A percentile compares a stretch with the other conserved stretches of the same genome.
phyloP scores from a whole-genome alignment of 306 rosid species.

The Glycyrrhiza uralensis region DNA sequence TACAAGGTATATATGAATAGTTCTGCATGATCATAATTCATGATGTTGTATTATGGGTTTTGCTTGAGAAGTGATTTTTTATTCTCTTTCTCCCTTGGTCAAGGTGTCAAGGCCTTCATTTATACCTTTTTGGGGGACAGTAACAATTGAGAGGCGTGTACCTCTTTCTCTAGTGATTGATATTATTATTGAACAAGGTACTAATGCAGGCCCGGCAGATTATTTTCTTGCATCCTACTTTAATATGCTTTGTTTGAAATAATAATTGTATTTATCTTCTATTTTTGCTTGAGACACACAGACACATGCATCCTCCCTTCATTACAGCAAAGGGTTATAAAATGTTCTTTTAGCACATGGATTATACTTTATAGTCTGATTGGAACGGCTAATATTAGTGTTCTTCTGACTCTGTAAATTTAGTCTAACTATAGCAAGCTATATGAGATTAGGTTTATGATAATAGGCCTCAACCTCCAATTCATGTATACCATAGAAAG shows the following conservation, averaged over 20 bases:
- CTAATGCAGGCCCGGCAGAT: slow-evolving; percentile 3
- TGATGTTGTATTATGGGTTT: slow-evolving; percentile 1
- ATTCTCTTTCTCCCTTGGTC: slow-evolving; percentile 1
- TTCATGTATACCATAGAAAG: neutral
- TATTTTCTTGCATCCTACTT: neutral
- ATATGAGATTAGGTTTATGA: neutral
- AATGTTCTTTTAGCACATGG: neutral
- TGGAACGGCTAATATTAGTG: neutral
- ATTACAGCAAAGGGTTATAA: neutral
- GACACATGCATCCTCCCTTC: neutral
- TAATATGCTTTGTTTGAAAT: neutral
- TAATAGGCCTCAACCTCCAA: neutral
- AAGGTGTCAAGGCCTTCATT: slow-evolving; percentile 92
- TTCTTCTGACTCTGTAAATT: neutral
- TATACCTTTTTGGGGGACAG: slow-evolving; percentile 72
- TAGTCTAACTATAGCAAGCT: neutral
- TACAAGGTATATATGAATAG: slow-evolving; percentile 54
- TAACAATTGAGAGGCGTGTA: slow-evolving; percentile 59
- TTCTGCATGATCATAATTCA: neutral
- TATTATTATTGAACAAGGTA: slow-evolving; percentile 91
- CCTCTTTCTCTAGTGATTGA: slow-evolving; percentile 78
- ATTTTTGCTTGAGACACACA: neutral
- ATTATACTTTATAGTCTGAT: neutral
- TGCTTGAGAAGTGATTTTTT: neutral
- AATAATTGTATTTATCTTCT: neutral